These are phyloP conservation scores for Solanum rostratum DNA, from an alignment of 257 asterid genomes.

Conservation along the genomic window DNA sequence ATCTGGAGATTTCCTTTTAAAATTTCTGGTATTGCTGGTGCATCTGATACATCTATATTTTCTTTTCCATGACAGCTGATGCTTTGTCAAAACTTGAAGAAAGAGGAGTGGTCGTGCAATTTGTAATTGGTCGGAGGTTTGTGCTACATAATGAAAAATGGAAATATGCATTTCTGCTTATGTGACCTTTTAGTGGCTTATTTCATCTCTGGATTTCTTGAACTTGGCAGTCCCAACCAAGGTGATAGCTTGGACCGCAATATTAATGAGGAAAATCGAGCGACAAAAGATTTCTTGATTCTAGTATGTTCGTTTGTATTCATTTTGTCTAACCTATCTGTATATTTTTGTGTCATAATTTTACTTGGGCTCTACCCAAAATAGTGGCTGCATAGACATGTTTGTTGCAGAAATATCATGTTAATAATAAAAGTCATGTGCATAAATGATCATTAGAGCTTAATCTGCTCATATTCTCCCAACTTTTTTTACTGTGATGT, in stretches of 20 bases:
- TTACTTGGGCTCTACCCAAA: not conserved
- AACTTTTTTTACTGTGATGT: not conserved
- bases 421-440: not conserved
- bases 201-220: conserved; percentile 5
- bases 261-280: conserved; percentile 63
- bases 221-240: conserved; percentile 65
- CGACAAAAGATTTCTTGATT: conserved; percentile 63
- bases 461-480: not conserved
- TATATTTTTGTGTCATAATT: not conserved
- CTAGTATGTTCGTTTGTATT: conserved; percentile 46
- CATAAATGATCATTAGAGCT: not conserved
- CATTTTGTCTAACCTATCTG: not conserved
- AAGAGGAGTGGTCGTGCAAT: conserved; percentile 62
- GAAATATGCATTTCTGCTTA: not conserved
- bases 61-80: conserved; percentile 41
- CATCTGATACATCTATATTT: not conserved
- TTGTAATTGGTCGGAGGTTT: conserved; percentile 85
- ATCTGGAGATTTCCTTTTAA: not conserved
- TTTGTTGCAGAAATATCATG: not conserved
- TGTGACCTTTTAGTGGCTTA: not conserved
- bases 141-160: conserved; percentile 2
- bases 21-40: not conserved
- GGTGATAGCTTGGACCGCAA: conserved; percentile 95
- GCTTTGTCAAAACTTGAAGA: conserved; percentile 63
- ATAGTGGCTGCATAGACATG: not conserved